Conservation (phyloP, 176 grass and related monocot species). For the Chloris gayana region DNA sequence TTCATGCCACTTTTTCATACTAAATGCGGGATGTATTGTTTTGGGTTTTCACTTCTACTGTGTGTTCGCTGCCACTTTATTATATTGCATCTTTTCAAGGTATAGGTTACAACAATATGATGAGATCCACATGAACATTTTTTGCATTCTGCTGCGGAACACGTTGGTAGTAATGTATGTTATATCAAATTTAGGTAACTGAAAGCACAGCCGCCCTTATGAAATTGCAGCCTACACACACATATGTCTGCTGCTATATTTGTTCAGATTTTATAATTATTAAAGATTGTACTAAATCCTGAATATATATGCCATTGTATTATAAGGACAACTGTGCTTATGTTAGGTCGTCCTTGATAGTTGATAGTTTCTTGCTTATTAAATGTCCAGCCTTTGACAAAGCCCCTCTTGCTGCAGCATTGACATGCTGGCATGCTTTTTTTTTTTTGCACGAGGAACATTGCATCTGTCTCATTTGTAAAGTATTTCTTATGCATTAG, state of each 20-base stretch:
- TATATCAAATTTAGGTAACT: background rate
- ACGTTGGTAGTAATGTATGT: background rate
- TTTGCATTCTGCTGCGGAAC: background rate
- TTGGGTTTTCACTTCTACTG: background rate
- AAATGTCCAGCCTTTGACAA: background rate
- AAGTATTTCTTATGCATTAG: conserved; percentile 44
- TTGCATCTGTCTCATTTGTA: conserved; percentile 16
- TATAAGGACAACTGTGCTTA: background rate
- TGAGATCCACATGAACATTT: background rate
- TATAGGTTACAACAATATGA: background rate
- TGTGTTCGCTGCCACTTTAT: background rate
- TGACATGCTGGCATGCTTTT: background rate
- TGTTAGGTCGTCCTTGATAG: background rate
- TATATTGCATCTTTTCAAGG: background rate
- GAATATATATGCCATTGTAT: background rate
- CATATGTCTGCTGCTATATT: background rate
- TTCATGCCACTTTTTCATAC: background rate
- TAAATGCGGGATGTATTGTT: conserved; percentile 15
- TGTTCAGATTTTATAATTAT: background rate
- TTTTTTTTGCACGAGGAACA: background rate
- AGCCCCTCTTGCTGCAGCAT: background rate
- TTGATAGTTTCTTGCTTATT: conserved; percentile 1
- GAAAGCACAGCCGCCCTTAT: background rate
- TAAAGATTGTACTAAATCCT: background rate
- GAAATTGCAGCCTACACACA: background rate